phyloP scores from a whole-genome alignment of 1,284 basidiomycete species.

The Moesziomyces globuligerus region DNA sequence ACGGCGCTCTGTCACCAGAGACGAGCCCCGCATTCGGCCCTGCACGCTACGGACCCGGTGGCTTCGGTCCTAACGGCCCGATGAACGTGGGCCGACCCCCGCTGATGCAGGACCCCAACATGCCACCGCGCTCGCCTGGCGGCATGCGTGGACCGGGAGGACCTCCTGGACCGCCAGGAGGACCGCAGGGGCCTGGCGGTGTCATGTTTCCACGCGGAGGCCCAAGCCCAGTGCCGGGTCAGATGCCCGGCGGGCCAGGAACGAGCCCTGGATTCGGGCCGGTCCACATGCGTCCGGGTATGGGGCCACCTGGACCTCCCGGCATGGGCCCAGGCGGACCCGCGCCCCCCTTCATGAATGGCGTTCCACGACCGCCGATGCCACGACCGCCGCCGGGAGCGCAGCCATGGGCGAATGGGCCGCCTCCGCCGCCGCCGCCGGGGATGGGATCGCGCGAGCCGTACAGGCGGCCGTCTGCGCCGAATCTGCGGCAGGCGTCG shows the following conservation, averaged over 20 bases:
- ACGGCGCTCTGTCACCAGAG: slow-evolving; percentile 37
- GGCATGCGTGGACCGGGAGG: slow-evolving; percentile 10
- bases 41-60: slow-evolving; percentile 21
- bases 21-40: slow-evolving; percentile 44
- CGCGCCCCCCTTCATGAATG: slow-evolving; percentile 34
- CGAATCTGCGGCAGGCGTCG: slow-evolving; percentile 51
- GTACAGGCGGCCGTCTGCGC: slow-evolving; percentile 48
- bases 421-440: slow-evolving; percentile 19
- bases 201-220: slow-evolving; percentile 38
- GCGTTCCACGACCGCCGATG: slow-evolving; percentile 33
- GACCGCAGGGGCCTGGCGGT: slow-evolving; percentile 21
- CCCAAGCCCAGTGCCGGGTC: slow-evolving; percentile 34
- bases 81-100: slow-evolving; percentile 37
- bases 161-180: slow-evolving; percentile 2
- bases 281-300: slow-evolving; percentile 30
- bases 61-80: slow-evolving; percentile 21
- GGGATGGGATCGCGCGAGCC: slow-evolving; percentile 30
- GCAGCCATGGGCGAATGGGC: slow-evolving; percentile 12
- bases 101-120: slow-evolving; percentile 43
- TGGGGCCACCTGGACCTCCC: slow-evolving; percentile 10
- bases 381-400: slow-evolving; percentile 22
- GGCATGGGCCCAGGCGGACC: slow-evolving; percentile 26
- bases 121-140: slow-evolving; percentile 37
- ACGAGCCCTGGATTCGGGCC: slow-evolving; percentile 31
- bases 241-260: slow-evolving; percentile 26